Base-by-base conservation (phyloP, 2,329 filamentous ascomycete genomes). In the Didymella exigua region DNA sequence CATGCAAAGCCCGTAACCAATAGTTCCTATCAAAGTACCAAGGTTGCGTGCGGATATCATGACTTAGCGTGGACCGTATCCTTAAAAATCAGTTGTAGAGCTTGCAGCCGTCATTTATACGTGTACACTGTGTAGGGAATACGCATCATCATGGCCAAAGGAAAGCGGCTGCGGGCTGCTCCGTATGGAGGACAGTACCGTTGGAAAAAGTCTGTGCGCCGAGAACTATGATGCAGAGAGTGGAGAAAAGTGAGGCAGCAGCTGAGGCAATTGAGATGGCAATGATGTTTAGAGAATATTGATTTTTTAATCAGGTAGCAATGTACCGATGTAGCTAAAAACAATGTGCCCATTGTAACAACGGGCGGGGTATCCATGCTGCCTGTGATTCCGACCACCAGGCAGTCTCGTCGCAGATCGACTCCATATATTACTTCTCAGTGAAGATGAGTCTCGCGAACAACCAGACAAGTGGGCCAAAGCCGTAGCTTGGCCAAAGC, bases 331-430 rank as follows among this genome's bases (percentile, higher is more conserved):
- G 29, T 36, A 19, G 27, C 13, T 26, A 49, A 57, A 48, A 14
- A 49, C 29, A 42, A 42, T 57, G 44, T 41, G 29, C 44, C 43
- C 42, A 51, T 51, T 37, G 19, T 16, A 30, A 31, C 14, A 37
- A 46, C 26, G 49, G 54, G 54, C 54, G 54, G 54, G 54, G 54
- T 57, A 59, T 56, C 57, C 45, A 54, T 49, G 30, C 47, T 45
- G 40, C 44, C 49, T 42, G n/a, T 49, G 34, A 34, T 41, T 23
- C 44, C 33, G 27, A 44, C 26, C 42, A 42, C 46, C 34, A 24
- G 18, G 16, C 16, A 33, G 34, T n/a, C 27, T 18, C 21, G 36
- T 24, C 23, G 14, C 29, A n/a, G 24, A 1, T 18, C 18, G 33
- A 37, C 40, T 27, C 5, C n/a, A 48, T 36, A 14, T 34, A 41